A percentile compares a stretch with the other conserved stretches of the same genome.
Evolutionary conservation across 2,329 filamentous ascomycete species (phyloP).

Genomic region (Madurella mycetomatis): DNA sequence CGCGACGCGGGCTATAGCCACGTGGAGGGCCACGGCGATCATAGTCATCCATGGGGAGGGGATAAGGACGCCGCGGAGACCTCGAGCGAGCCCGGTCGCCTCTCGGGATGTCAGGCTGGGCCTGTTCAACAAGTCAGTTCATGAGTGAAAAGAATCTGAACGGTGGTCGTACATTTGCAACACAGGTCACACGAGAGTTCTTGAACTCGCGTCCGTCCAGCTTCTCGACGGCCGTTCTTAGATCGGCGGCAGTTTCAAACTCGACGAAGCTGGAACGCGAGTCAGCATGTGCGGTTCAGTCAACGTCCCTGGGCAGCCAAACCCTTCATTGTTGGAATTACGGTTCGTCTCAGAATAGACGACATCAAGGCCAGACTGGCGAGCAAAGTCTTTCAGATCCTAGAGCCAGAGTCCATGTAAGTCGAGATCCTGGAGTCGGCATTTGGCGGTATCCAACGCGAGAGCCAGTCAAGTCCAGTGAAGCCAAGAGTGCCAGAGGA

Average conservation of each 20-base stretch:
- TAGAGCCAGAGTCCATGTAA: slow-evolving; percentile 80
- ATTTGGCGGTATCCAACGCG: slow-evolving; percentile 31
- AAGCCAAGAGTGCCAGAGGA: slow-evolving; percentile 33
- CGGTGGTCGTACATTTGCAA: slow-evolving; percentile 69
- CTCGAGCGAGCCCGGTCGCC: slow-evolving; percentile 76
- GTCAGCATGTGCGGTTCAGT: slow-evolving; percentile 9
- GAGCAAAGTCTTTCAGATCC: slow-evolving; percentile 99
- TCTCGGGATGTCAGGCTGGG: slow-evolving; percentile 44
- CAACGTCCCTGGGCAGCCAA: slow-evolving; percentile 37
- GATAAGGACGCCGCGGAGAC: slow-evolving; percentile 63
- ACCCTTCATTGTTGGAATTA: slow-evolving; percentile 90
- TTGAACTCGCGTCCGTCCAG: slow-evolving; percentile 93
- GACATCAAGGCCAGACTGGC: slow-evolving; percentile 92
- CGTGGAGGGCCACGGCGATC: slow-evolving; percentile 74
- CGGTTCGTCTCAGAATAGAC: slow-evolving; percentile 96
- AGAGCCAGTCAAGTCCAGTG: slow-evolving; percentile 33
- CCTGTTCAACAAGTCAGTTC: slow-evolving; percentile 14
- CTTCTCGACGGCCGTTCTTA: slow-evolving; percentile 90
- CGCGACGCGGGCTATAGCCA: slow-evolving; percentile 77
- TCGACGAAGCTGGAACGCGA: slow-evolving; percentile 74
- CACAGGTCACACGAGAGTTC: slow-evolving; percentile 77
- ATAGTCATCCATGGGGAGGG: slow-evolving; percentile 70
- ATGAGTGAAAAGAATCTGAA: background rate
- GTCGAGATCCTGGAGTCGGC: slow-evolving; percentile 57
- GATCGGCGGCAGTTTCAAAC: slow-evolving; percentile 87